Evolutionary conservation across 2,329 filamentous ascomycete genomes (phyloP), one percentile per base, ranked within the genome.

Genomic region (Colletotrichum simmondsii): DNA sequence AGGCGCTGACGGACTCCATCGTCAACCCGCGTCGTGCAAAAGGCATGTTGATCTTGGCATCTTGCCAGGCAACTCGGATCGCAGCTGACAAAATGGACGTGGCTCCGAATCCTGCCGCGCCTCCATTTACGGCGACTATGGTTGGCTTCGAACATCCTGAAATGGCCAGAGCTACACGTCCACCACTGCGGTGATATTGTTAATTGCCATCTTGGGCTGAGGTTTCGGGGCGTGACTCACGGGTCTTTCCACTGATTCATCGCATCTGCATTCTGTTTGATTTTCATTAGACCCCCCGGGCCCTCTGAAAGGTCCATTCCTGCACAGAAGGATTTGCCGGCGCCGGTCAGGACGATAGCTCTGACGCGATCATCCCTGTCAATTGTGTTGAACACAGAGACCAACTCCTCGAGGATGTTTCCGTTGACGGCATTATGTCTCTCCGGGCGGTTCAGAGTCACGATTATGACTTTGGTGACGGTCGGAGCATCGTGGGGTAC

Each of bases 101-200:
- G 10, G 73, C 66, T 24, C 73, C 74, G 5, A 76, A 72, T 24
- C 74, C 75, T 5, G 74, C 73, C 0, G 73, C 60, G 4, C 71
- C 61, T 5, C 75, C 75, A n/a, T 76, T 75, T 5, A 75, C 64
- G 10, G 73, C 74, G 12, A 72, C 75, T 19, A 76, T 71, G 11
- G 74, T 61, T 19, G 75, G 75, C 58, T 75, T 76, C 63, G 57
- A 65, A 63, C 72, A 76, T 26, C 69, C 66, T 22, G 72, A 72
- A 19, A 76, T 65, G 14, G 66, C 66, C 14, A 69, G 35, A 3
- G 66, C 59, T 35, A 64, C 52, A 19, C 58, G 24, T 2, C 66
- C 66, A 3, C 66, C 66, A 30, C 85, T 83, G 80, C 88, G 16
- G 37, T 16, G 14, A 7, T 2, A 16, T 42, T 16, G 37, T 42